Percentiles rank a stretch among this genome's conserved stretches.
These are phyloP conservation scores for Auricularia sp. DNA, from an alignment of 768 basidiomycete genomes.

Conservation along the genomic window DNA sequence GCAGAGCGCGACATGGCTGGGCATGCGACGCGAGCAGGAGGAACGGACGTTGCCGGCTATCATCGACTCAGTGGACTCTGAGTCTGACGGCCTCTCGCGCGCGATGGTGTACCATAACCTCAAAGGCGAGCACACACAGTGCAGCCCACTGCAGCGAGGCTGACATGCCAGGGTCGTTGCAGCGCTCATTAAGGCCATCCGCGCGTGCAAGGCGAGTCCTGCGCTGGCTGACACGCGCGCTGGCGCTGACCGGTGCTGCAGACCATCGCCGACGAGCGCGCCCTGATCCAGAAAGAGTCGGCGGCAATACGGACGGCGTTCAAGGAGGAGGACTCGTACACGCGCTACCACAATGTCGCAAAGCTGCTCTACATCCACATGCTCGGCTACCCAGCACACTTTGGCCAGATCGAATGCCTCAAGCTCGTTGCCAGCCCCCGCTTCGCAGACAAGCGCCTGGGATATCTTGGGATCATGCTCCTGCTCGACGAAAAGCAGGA, in stretches of 20 bases:
- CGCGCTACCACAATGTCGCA: constrained; percentile 94
- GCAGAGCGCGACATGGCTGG: neutral
- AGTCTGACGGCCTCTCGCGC: neutral
- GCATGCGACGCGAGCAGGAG: neutral
- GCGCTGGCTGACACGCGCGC: neutral
- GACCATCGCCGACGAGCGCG: constrained; percentile 98
- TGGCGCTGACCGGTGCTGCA: constrained; percentile 18
- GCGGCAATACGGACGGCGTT: constrained; percentile 95
- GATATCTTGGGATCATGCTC: constrained; percentile 96
- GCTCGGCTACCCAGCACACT: constrained; percentile 97
- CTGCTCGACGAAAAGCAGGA: constrained; percentile 96
- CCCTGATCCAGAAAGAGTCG: constrained; percentile 93
- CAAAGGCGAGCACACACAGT: constrained; percentile 43
- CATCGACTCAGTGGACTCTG: neutral
- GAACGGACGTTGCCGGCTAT: neutral
- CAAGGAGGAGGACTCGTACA: constrained; percentile 90
- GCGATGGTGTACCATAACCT: constrained; percentile 57
- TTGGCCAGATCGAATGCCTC: constrained; percentile 96
- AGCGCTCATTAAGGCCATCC: constrained; percentile 97
- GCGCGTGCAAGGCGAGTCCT: constrained; percentile 78
- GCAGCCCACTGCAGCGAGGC: neutral
- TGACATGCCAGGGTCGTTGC: constrained; percentile 2
- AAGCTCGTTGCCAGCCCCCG: constrained; percentile 91
- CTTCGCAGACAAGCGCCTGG: constrained; percentile 91
- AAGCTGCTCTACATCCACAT: constrained; percentile 98